Evolutionary conservation across 1,284 basidiomycete species (phyloP).

Genomic region (Caloboletus firmus): DNA sequence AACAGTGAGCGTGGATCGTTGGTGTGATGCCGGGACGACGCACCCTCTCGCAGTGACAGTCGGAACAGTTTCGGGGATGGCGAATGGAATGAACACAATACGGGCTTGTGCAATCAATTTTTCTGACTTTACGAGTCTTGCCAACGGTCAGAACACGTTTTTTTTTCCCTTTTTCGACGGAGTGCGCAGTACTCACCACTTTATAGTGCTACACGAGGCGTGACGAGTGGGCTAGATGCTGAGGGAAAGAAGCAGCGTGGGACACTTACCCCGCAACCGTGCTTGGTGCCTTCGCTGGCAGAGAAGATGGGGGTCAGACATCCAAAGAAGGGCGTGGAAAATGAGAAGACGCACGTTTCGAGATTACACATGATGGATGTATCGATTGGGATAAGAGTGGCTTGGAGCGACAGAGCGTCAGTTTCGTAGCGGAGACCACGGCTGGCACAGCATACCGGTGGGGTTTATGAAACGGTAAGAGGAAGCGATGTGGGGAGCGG

Average conservation of each 20-base stretch:
- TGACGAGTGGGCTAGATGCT: slow-evolving; percentile 11
- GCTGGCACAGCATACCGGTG: slow-evolving; percentile 19
- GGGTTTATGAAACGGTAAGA: neutral
- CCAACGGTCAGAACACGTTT: slow-evolving; percentile 14
- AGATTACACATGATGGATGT: slow-evolving; percentile 62
- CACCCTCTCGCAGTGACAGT: slow-evolving; percentile 55
- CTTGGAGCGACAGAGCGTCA: slow-evolving; percentile 20
- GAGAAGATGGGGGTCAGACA: slow-evolving; percentile 19
- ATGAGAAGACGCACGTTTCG: slow-evolving; percentile 55
- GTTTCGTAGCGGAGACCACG: neutral
- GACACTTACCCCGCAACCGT: slow-evolving; percentile 70
- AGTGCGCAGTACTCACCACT: slow-evolving; percentile 40
- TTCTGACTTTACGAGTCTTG: slow-evolving; percentile 58
- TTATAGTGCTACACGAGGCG: slow-evolving; percentile 48
- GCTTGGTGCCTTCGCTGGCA: slow-evolving; percentile 69
- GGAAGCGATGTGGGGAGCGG: slow-evolving; percentile 5
- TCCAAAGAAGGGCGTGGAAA: slow-evolving; percentile 14
- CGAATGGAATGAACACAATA: slow-evolving; percentile 58
- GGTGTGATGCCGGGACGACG: slow-evolving; percentile 24
- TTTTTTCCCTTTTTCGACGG: neutral
- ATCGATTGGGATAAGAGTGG: slow-evolving; percentile 18
- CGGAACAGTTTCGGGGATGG: slow-evolving; percentile 54
- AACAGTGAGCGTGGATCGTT: slow-evolving; percentile 10
- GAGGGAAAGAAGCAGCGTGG: slow-evolving; percentile 34
- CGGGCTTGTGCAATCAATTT: slow-evolving; percentile 59